A percentile compares a stretch with the other conserved stretches of the same genome.
phyloP scores from a whole-genome alignment of 2,329 filamentous ascomycete species.

The Sporothrix globosa region DNA sequence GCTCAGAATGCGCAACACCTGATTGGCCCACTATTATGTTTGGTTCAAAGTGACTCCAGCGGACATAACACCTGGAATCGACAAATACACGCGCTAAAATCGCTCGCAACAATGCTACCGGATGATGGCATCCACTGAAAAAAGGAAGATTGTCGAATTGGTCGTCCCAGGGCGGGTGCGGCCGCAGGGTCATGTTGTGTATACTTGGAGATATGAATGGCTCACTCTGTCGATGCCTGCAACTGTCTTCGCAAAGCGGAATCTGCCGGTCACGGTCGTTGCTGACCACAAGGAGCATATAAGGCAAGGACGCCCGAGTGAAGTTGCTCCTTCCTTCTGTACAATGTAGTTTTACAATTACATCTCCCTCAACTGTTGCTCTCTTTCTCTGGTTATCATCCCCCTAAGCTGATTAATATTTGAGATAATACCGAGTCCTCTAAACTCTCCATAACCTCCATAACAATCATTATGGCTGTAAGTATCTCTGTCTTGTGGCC shows the following conservation, averaged over 20 bases:
- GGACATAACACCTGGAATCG: background rate
- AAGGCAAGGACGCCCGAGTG: background rate
- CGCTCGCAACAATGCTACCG: conserved; percentile 20
- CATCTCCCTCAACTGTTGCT: background rate
- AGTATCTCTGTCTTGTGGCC: background rate
- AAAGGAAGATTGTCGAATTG: background rate
- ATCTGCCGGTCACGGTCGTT: conserved; percentile 4
- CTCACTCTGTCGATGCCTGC: background rate
- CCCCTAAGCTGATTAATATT: too few relatives aligned
- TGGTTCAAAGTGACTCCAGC: background rate
- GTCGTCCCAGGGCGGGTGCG: conserved; percentile 9
- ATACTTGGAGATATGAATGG: background rate
- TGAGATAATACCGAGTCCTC: too few relatives aligned
- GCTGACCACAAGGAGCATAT: background rate
- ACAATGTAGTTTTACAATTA: too few relatives aligned
- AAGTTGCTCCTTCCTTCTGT: background rate
- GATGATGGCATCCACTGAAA: conserved; percentile 28
- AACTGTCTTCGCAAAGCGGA: background rate
- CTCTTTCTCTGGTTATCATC: background rate
- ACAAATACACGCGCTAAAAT: background rate
- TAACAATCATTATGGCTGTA: conserved; percentile 13
- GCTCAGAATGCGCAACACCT: conserved; percentile 16
- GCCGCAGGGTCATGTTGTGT: background rate
- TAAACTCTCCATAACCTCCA: too few relatives aligned
- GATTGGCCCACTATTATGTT: conserved; percentile 20